Conservation (phyloP, 1,284 basidiomycete genomes). For the Cystobasidium pallidum region DNA sequence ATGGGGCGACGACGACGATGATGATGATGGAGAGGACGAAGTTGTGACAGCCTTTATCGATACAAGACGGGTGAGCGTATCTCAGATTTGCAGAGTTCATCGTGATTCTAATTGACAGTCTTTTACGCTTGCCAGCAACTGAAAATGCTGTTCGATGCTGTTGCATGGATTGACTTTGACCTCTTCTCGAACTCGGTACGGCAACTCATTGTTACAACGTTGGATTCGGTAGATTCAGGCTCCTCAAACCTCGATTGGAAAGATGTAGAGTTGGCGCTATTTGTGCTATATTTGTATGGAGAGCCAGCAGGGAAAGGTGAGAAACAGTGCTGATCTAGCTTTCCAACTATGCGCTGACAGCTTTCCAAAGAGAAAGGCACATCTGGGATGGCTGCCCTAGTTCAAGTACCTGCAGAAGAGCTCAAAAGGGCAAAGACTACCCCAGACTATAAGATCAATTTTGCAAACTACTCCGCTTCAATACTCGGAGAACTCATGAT, state of each 20-base stretch:
- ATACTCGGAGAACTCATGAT: slow-evolving; percentile 87
- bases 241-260: slow-evolving; percentile 78
- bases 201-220: slow-evolving; percentile 71
- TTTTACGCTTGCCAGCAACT: too few species aligned
- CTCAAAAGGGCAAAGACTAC: slow-evolving; percentile 47
- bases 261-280: slow-evolving; percentile 88
- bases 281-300: slow-evolving; percentile 89
- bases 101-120: too few species aligned
- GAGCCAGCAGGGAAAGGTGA: slow-evolving; percentile 61
- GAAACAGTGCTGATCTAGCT: not conserved
- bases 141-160: slow-evolving; percentile 77
- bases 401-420: slow-evolving; percentile 48
- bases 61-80: slow-evolving; percentile 66
- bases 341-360: not conserved
- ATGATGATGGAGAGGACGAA: slow-evolving; percentile 84
- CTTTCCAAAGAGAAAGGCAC: slow-evolving; percentile 43
- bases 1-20: slow-evolving; percentile 76
- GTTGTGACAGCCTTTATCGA: slow-evolving; percentile 81
- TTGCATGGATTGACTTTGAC: slow-evolving; percentile 76
- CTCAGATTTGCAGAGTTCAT: slow-evolving; percentile 61
- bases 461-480: slow-evolving; percentile 82
- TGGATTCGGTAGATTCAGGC: slow-evolving; percentile 66
- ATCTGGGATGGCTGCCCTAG: slow-evolving; percentile 48
- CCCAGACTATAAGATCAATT: slow-evolving; percentile 64
- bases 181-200: slow-evolving; percentile 75